Evolutionary conservation across 495 filamentous ascomycete genomes (phyloP).

Genomic region (Echria macrotheca): DNA sequence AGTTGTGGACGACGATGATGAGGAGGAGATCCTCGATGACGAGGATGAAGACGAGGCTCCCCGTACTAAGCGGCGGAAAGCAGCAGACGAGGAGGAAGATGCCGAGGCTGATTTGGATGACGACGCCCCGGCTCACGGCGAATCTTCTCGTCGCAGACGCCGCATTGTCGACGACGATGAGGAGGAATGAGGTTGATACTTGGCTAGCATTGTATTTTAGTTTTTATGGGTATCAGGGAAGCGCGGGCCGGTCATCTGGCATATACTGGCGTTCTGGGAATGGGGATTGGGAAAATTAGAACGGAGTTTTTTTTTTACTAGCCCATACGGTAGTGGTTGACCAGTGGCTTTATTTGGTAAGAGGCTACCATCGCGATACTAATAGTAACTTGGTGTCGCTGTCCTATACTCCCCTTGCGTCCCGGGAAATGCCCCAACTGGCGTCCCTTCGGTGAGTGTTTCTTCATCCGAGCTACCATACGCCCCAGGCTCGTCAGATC

Average conservation of each 20-base stretch:
- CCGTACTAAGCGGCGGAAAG: conserved; percentile 45
- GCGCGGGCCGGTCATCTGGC: not conserved
- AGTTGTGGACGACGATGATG: conserved; percentile 57
- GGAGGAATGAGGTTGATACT: conserved; percentile 23
- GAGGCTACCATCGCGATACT: no score
- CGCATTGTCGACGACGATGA: conserved; percentile 49
- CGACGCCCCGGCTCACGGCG: conserved; percentile 31
- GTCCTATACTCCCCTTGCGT: conserved; percentile 31
- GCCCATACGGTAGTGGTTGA: no score
- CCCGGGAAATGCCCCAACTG: conserved; percentile 35
- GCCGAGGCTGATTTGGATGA: conserved; percentile 28
- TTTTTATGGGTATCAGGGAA: no score
- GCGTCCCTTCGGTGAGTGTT: conserved; percentile 17
- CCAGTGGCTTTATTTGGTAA: no score
- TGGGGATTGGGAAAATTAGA: conserved; percentile 3
- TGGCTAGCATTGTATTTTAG: not conserved
- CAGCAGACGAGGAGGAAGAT: conserved; percentile 37
- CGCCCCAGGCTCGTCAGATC: conserved; percentile 45
- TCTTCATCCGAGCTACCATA: conserved; percentile 45
- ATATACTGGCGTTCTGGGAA: not conserved
- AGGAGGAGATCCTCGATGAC: conserved; percentile 46
- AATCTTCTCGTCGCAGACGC: conserved; percentile 33
- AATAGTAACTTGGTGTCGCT: conserved; percentile 37
- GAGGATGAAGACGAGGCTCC: conserved; percentile 44
- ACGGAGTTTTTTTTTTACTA: not conserved